Evolutionary conservation across 2,329 filamentous ascomycete genomes (phyloP), one percentile per base, ranked within the genome.

Genomic region (Colletotrichum trifolii): DNA sequence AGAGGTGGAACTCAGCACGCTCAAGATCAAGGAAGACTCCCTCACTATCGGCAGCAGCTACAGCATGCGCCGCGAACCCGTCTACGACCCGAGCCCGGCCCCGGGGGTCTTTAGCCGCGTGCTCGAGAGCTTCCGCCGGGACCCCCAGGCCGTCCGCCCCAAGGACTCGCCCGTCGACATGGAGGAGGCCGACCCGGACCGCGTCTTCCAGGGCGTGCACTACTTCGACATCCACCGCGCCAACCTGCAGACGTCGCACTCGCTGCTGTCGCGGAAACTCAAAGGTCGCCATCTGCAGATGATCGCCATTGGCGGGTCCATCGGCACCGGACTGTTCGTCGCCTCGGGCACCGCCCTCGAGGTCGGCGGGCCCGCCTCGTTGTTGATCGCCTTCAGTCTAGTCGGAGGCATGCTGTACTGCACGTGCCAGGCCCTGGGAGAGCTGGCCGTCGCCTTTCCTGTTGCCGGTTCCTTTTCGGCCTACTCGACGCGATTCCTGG

Each of bases 301-400:
- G 95, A 97, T 97, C 82, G 95, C 95, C 12, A 97, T 97, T 70
- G 94, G 94, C 71, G 94, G 94, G 47, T 95, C 92, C 10, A 97
- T 97, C 72, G 92, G 91, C 87, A 94, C 91, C 33, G 94, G 94
- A 69, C 82, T 97, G 2, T 97, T 97, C 75, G 92, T 97, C 43
- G 91, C 92, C 25, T 95, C 92, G 1, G 93, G 92, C 56, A 83
- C 82, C 65, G 89, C 92, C 10, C 81, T 96, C 64, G 82, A 87
- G 52, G 81, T 82, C 13, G 93, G 93, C 69, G 93, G 93, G 3
- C 93, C 93, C 5, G 93, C 91, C 1, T 91, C 92, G 0, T 75
- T 96, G 25, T 77, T 96, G 33, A 85, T 96, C 50, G 91, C 91
- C n/a, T 96, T 93, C 73, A 77, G 81, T 64, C 85, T 97, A 66